phyloP scores from a whole-genome alignment of 2,329 filamentous ascomycete species.

The Ciborinia camelliae region DNA sequence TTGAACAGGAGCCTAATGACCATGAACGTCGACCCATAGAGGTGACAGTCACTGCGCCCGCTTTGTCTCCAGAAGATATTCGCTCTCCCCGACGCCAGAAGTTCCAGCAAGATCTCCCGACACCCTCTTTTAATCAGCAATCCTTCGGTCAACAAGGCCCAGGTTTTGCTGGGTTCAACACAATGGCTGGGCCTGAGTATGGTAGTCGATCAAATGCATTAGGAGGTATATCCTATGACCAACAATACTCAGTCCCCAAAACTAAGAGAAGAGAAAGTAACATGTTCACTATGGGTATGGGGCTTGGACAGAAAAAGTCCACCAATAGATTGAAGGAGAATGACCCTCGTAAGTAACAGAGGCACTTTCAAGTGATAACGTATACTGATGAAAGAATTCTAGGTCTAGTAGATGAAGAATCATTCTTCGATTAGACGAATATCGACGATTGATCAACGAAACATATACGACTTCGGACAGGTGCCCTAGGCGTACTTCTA shows the following conservation, averaged over 20 bases:
- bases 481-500: conserved; percentile 24
- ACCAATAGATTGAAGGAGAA: conserved; percentile 30
- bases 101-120: conserved; percentile 60
- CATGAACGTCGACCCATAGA: conserved; percentile 55
- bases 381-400: conserved; percentile 19
- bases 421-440: conserved; percentile 35
- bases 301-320: conserved; percentile 39
- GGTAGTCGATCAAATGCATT: conserved; percentile 31
- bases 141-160: conserved; percentile 43
- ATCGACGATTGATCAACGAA: conserved; percentile 11
- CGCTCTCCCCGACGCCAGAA: conserved; percentile 63
- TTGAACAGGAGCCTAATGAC: conserved; percentile 66
- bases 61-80: conserved; percentile 53
- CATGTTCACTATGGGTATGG: conserved; percentile 50
- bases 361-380: neutral
- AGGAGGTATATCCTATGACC: conserved; percentile 35
- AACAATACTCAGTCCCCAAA: conserved; percentile 32
- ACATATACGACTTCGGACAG: conserved; percentile 31
- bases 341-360: conserved; percentile 32
- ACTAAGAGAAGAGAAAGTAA: conserved; percentile 57
- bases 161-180: conserved; percentile 43
- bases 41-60: conserved; percentile 41
- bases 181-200: conserved; percentile 37
- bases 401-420: conserved; percentile 37
- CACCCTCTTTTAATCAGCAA: conserved; percentile 52